Evolutionary conservation across 768 basidiomycete species (phyloP), one percentile per base, ranked within the genome.

Genomic region (Lactifluus pinguis): DNA sequence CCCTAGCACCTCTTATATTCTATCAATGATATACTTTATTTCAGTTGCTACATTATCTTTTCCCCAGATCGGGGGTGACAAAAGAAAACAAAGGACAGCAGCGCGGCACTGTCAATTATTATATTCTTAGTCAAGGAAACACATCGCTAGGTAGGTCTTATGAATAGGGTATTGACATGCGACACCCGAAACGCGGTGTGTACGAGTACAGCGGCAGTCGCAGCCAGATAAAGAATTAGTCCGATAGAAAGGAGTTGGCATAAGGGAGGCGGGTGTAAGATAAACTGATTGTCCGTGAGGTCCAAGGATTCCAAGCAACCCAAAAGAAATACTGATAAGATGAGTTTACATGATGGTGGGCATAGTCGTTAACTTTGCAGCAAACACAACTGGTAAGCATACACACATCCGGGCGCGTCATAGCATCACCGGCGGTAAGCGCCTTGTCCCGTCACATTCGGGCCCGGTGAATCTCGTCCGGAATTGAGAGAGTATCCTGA

Each of bases 401-500:
- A 32, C n/a, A 61, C 44, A 57, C 38, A 47, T 39, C 45, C 14
- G 15, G 25, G 25, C 25, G 49, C 30, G 15, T 42, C 30, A 52
- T 32, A 10, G 36, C 56, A 41, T 64, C 53, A 59, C 34, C 50
- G 45, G 45, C 54, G 57, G 54, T 39, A 53, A 15, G 39, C 49
- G 19, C 62, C 57, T 6, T 54, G 53, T 9, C 64, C 64, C 3
- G 61, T 55, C 36, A 39, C 17, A 42, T 62, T 62, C 19, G 21
- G 13, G 25, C 32, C 50, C 4, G 63, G 58, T 1, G 67, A 64
- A 11, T 60, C 58, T 13, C 63, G 66, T 42, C 66, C 65, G 1
- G 68, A 58, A 8, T 61, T 49, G 2, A 69, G 68, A 13, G 70
- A 63, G 29, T 67, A 65, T 34, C 66, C 49, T 41, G 61, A 62